These are phyloP conservation scores for Tephrocybe rancida DNA, from an alignment of 768 basidiomycete species.

Conservation along the genomic window DNA sequence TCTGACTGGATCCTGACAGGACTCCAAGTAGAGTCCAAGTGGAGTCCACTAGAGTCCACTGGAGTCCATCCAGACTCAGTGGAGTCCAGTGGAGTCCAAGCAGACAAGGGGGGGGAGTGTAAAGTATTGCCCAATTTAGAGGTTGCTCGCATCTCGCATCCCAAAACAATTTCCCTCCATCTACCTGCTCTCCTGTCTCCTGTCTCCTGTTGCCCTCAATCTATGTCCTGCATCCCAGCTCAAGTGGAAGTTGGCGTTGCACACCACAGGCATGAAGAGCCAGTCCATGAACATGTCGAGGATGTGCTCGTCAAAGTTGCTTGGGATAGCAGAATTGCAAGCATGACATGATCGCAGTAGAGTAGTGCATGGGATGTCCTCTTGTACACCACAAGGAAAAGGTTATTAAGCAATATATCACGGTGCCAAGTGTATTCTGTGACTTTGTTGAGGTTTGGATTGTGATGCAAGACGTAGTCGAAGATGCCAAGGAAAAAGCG, in stretches of 20 bases:
- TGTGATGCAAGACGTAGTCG: conserved; percentile 90
- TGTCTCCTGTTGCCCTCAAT: too few relatives aligned
- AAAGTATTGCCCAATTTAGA: too few relatives aligned
- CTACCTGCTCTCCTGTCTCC: too few relatives aligned
- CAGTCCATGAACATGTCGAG: conserved; percentile 92
- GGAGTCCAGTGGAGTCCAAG: too few relatives aligned
- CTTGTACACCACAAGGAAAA: conserved; percentile 88
- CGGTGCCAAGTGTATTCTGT: conserved; percentile 74
- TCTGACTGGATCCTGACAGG: too few relatives aligned
- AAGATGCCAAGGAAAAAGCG: conserved; percentile 99
- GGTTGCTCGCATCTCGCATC: too few relatives aligned
- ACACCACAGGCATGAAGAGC: conserved; percentile 85
- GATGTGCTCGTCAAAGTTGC: conserved; percentile 91
- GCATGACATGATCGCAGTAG: conserved; percentile 89
- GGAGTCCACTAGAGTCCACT: too few relatives aligned
- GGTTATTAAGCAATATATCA: conserved; percentile 79
- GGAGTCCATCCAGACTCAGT: too few relatives aligned
- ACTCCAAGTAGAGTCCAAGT: too few relatives aligned
- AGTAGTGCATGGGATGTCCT: conserved; percentile 90
- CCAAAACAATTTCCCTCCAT: too few relatives aligned
- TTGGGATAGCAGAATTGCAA: conserved; percentile 88
- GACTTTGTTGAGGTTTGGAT: conserved; percentile 84
- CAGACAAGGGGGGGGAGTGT: too few relatives aligned
- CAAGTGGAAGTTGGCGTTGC: conserved; percentile 94
- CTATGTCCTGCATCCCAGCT: too few relatives aligned